These are phyloP conservation scores for slime mould (Dictyostelium discoideum) DNA, from an alignment of 78 protist species.

Conservation along the genomic window DNA sequence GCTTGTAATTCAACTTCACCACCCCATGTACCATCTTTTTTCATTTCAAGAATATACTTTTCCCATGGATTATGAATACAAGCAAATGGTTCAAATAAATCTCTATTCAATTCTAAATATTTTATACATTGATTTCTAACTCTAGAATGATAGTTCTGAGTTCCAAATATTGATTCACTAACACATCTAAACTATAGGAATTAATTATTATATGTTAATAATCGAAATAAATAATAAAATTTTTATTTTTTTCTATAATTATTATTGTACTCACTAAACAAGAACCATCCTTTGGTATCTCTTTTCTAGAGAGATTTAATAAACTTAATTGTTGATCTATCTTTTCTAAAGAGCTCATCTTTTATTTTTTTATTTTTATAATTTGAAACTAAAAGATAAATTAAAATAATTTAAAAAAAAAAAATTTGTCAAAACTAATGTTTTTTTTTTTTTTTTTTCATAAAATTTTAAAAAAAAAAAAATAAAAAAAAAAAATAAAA, in stretches of 20 bases:
- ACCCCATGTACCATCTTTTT: conserved; percentile 69
- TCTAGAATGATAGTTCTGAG: conserved; percentile 20
- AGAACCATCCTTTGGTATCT: conserved; percentile 73
- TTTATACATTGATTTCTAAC: conserved; percentile 36
- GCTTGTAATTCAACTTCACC: conserved; percentile 72
- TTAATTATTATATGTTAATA: background rate
- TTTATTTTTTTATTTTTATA: background rate
- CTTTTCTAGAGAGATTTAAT: conserved; percentile 23
- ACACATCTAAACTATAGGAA: conserved; percentile 47
- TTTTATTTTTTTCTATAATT: background rate
- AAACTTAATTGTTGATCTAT: conserved; percentile 16
- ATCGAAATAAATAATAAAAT: background rate
- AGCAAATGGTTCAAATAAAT: conserved; percentile 65
- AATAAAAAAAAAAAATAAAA: too few species aligned
- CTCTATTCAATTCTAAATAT: conserved; percentile 27
- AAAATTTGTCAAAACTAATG: background rate
- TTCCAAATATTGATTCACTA: conserved; percentile 61
- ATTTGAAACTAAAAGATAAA: background rate
- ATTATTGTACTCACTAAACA: conserved; percentile 15
- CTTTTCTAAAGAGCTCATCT: background rate
- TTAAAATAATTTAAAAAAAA: background rate
- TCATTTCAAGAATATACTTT: conserved; percentile 4
- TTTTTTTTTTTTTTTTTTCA: too few species aligned
- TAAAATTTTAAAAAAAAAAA: too few species aligned
- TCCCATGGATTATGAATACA: conserved; percentile 65